Evolutionary conservation across 2,329 filamentous ascomycete genomes (phyloP).

Genomic region (Alternaria consortialis): DNA sequence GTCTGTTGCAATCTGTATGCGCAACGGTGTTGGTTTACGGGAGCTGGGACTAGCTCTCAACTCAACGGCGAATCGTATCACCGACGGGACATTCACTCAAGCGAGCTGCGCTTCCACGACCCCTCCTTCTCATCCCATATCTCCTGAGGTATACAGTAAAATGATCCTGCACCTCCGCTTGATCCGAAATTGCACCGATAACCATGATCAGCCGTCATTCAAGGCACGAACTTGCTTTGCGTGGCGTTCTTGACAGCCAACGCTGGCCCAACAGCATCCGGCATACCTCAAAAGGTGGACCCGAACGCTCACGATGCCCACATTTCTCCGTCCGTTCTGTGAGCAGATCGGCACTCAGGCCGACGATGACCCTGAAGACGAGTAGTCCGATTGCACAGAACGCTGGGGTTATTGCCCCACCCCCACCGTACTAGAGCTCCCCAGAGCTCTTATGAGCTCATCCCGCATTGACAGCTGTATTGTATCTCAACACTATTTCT

Average conservation of each 20-base stretch:
- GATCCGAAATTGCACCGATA: slow-evolving; percentile 15
- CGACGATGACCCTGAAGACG: slow-evolving; percentile 20
- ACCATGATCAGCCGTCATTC: slow-evolving; percentile 9
- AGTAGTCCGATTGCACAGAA: slow-evolving; percentile 30
- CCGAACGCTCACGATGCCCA: slow-evolving; percentile 45
- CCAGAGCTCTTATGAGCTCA: slow-evolving; percentile 49
- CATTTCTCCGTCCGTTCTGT: slow-evolving; percentile 31
- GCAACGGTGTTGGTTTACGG: slow-evolving; percentile 14
- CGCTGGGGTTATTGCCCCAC: slow-evolving; percentile 40
- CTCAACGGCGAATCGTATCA: slow-evolving; percentile 23
- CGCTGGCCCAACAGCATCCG: slow-evolving; percentile 23
- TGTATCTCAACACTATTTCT: slow-evolving; percentile 44
- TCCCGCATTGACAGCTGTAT: slow-evolving; percentile 40
- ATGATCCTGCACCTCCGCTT: slow-evolving; percentile 12
- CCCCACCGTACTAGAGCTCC: slow-evolving; percentile 44
- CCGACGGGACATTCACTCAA: slow-evolving; percentile 22
- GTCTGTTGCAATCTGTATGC: slow-evolving; percentile 9
- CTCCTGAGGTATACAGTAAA: slow-evolving; percentile 1
- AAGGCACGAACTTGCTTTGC: slow-evolving; percentile 22
- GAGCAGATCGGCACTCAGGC: slow-evolving; percentile 30
- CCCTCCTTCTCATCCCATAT: neutral
- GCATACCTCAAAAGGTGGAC: slow-evolving; percentile 41
- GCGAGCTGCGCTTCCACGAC: slow-evolving; percentile 2
- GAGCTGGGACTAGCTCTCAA: slow-evolving; percentile 18
- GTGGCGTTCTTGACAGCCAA: slow-evolving; percentile 36